phyloP scores from a whole-genome alignment of 352 stramenopile genomes.

The Thalassiosira mediterranea region DNA sequence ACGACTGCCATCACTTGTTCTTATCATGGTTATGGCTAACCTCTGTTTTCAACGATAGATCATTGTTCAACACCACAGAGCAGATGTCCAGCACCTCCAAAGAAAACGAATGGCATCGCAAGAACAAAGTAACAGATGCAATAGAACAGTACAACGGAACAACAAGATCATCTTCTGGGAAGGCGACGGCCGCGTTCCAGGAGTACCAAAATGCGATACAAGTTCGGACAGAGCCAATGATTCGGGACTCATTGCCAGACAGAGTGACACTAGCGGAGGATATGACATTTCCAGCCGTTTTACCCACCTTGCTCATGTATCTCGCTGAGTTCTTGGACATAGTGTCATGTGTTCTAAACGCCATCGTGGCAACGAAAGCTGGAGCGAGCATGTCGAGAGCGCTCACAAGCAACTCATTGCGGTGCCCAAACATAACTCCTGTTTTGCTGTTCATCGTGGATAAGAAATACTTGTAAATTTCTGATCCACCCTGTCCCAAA shows the following conservation, averaged over 20 bases:
- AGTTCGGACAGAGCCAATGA: not conserved
- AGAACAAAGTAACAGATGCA: conserved; percentile 13
- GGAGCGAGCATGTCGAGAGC: conserved; percentile 13
- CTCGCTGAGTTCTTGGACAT: conserved; percentile 18
- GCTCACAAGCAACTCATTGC: conserved; percentile 22
- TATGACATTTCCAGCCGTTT: conserved; percentile 2
- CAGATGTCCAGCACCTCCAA: conserved; percentile 26
- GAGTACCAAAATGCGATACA: conserved; percentile 30
- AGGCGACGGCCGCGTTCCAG: conserved; percentile 34
- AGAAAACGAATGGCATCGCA: conserved; percentile 24
- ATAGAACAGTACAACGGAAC: conserved; percentile 23
- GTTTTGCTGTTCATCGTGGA: conserved; percentile 8
- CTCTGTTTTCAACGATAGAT: conserved; percentile 38
- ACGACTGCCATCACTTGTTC: too few species aligned
- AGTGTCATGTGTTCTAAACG: conserved; percentile 16
- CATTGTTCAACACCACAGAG: conserved; percentile 37
- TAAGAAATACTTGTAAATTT: too few species aligned
- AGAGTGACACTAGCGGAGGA: too few species aligned
- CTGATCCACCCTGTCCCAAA: too few species aligned
- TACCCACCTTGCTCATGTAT: conserved; percentile 3
- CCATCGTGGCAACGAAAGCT: conserved; percentile 20
- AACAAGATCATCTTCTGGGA: conserved; percentile 30
- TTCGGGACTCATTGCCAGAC: conserved; percentile 7
- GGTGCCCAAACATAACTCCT: conserved; percentile 9
- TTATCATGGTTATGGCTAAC: too few species aligned